A percentile compares a stretch with the other conserved stretches of the same genome.
phyloP scores from a whole-genome alignment of 768 basidiomycete species.

The Auricularia cornea region DNA sequence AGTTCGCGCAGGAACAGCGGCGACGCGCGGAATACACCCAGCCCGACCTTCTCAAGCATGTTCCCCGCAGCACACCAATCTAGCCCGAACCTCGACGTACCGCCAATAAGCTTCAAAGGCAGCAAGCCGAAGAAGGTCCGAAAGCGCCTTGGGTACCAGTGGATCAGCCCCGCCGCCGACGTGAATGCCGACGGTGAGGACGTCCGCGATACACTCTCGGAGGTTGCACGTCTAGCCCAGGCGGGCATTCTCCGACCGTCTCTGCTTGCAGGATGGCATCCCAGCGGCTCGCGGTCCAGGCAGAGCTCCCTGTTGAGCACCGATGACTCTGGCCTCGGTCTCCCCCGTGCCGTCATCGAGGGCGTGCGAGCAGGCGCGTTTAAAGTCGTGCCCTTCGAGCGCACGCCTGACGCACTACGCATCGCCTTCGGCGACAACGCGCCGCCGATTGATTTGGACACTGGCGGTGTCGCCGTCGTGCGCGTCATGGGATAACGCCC shows the following conservation, averaged over 20 bases:
- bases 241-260: constrained; percentile 24
- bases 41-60: background rate
- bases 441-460: background rate
- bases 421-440: background rate
- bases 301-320: background rate
- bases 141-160: constrained; percentile 60
- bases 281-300: background rate
- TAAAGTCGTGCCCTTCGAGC: background rate
- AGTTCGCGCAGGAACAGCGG: background rate
- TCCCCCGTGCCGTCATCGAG: background rate
- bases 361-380: background rate
- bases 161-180: constrained; percentile 74
- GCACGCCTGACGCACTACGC: background rate
- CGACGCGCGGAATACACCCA: background rate
- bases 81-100: background rate
- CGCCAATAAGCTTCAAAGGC: background rate
- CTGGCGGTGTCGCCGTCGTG: background rate
- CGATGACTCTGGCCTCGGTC: background rate
- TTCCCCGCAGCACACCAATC: background rate
- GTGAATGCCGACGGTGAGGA: constrained; percentile 79
- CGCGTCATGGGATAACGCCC: background rate
- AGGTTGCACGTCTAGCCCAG: constrained; percentile 31
- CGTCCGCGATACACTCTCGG: constrained; percentile 44
- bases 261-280: constrained; percentile 3
- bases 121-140: background rate